These are phyloP conservation scores for Thielaviopsis punctulata DNA, from an alignment of 2,329 filamentous ascomycete species.

Conservation along the genomic window DNA sequence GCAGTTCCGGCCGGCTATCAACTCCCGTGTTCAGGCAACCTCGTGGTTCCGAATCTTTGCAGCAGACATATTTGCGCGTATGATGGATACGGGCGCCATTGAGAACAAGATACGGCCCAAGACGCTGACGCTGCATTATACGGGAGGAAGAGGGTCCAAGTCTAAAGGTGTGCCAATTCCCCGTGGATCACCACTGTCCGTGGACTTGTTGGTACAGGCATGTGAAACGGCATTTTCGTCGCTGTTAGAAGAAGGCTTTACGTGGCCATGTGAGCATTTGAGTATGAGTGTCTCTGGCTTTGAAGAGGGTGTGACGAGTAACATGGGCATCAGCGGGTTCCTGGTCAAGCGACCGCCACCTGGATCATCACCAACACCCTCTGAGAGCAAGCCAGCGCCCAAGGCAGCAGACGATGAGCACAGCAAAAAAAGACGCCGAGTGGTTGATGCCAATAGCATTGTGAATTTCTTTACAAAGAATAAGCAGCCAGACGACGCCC, in stretches of 20 bases:
- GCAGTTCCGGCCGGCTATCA: conserved; percentile 76
- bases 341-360: conserved; percentile 42
- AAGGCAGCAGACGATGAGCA: not conserved
- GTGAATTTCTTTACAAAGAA: conserved; percentile 4
- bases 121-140: conserved; percentile 70
- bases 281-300: conserved; percentile 83
- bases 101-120: conserved; percentile 77
- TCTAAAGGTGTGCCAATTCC: conserved; percentile 66
- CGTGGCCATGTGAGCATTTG: conserved; percentile 83
- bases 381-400: not conserved
- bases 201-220: conserved; percentile 23
- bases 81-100: conserved; percentile 78
- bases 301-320: conserved; percentile 69
- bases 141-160: conserved; percentile 53
- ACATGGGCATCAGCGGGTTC: conserved; percentile 73
- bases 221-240: conserved; percentile 40
- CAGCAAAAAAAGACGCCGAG: not conserved
- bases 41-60: conserved; percentile 84
- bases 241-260: conserved; percentile 52
- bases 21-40: conserved; percentile 55
- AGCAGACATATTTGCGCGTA: conserved; percentile 74
- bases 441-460: not conserved
- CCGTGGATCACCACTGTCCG: conserved; percentile 54
- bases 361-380: not conserved
- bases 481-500: not conserved